Conservation (phyloP, 2,329 filamentous ascomycete genomes). For the Allantophomopsis lycopodina region DNA sequence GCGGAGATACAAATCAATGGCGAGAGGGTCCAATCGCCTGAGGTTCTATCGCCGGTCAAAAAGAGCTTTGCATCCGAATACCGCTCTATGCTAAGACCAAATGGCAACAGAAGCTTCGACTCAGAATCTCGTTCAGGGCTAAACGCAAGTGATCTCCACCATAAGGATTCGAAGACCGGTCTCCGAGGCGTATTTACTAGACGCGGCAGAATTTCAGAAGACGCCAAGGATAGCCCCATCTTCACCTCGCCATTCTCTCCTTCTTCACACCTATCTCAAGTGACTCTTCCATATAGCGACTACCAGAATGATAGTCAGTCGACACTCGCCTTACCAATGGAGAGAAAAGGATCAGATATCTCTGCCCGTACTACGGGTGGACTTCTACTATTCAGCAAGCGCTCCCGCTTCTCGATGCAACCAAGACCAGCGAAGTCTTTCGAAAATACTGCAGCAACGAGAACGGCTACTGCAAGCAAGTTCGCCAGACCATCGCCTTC, state of each 20-base stretch:
- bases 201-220: constrained; percentile 7
- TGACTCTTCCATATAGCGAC: neutral
- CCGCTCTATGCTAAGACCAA: no score
- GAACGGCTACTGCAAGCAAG: neutral
- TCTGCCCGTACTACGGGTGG: no score
- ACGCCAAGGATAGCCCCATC: no score
- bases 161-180: constrained; percentile 13
- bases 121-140: no score
- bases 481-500: constrained; percentile 7
- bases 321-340: neutral
- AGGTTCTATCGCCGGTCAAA: no score
- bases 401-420: constrained; percentile 9
- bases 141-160: constrained; percentile 2
- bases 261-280: neutral
- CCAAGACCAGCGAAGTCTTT: constrained; percentile 10
- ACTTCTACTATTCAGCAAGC: constrained; percentile 1
- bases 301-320: neutral
- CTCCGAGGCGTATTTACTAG: constrained; percentile 15
- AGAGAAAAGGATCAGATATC: neutral
- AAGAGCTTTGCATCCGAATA: no score
- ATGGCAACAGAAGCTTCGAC: no score
- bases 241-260: constrained; percentile 6
- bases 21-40: no score
- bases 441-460: constrained; percentile 1
- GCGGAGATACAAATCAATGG: no score